Evolutionary conservation across 2,329 filamentous ascomycete species (phyloP), one percentile per base, ranked within the genome.

Genomic region (Aspergillus pseudotamarii): DNA sequence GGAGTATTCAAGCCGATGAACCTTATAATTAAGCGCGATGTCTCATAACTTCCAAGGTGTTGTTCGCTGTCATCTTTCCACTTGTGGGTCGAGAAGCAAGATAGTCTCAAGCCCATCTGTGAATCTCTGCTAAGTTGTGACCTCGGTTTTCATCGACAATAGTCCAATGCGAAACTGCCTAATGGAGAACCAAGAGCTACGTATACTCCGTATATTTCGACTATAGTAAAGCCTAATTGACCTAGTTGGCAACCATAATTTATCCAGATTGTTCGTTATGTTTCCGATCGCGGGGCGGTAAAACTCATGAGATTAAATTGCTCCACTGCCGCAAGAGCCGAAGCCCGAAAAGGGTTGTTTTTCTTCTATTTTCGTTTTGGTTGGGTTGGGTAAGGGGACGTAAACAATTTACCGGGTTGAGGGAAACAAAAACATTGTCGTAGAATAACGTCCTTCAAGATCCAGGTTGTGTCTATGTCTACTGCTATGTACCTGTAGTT

Each of bases 401-500:
- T 69, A 66, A 66, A 69, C 64, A 69, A 50, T 65, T 55, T 68
- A 64, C 67, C 64, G 38, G 50, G 66, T 65, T 59, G 58, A 68
- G 67, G 55, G 68, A 69, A 56, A 65, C 62, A 66, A 61, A 68
- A 69, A 69, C 64, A 69, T 19, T 23, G 26, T 26, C 9, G 43
- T 46, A 23, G 43, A 14, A 46, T 12, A 46, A 46, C n/a, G 14
- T 23, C 43, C 16, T 41, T 41, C 6, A 41, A 41, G 43, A 23
- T 46, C n/a, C 21, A 11, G n/a, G 21, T 21, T 46, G n/a, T 23
- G n/a, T 23, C 8, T 43, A 21, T 43, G 5, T 21, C 10, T 46
- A 23, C n/a, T 11, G 23, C n/a, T 23, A 46, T 5, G 11, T 46
- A 46, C 23, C 5, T 46, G 43, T 46, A 46, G 19, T 41, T 6